Evolutionary conservation across 1,139 yeast genomes (phyloP).

Genomic region (Zygosaccharomyces pseudobailii): DNA sequence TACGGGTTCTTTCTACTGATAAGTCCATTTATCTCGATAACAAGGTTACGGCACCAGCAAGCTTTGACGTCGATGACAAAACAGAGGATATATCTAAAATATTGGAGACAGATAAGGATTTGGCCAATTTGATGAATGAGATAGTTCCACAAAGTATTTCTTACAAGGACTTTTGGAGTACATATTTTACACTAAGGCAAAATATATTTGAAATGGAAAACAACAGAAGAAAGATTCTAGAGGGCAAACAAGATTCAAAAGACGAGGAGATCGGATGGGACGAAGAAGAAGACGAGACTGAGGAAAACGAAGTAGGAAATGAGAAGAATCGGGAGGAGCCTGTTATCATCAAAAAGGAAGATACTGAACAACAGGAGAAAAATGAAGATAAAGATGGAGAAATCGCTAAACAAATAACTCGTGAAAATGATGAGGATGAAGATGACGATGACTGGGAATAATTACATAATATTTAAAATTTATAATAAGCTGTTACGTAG

Average conservation of each 20-base stretch:
- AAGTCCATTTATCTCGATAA: conserved; percentile 41
- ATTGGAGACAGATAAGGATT: conserved; percentile 48
- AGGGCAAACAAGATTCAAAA: conserved; percentile 16
- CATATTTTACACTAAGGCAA: conserved; percentile 56
- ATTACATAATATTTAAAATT: conserved; percentile 4
- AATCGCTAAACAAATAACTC: conserved; percentile 10
- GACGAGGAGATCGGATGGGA: conserved; percentile 29
- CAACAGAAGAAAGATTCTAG: conserved; percentile 57
- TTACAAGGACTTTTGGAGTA: conserved; percentile 67
- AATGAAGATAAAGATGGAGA: not conserved
- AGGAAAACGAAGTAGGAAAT: conserved; percentile 33
- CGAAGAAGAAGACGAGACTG: conserved; percentile 28
- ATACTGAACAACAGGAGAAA: conserved; percentile 13
- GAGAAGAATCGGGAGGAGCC: conserved; percentile 49
- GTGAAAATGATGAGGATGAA: conserved; percentile 36
- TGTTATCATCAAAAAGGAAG: conserved; percentile 22
- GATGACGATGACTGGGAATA: conserved; percentile 61
- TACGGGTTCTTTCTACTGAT: conserved; percentile 47
- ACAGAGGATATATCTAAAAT: conserved; percentile 50
- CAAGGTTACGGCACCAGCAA: conserved; percentile 35
- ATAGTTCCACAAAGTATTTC: conserved; percentile 63
- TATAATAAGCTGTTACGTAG: conserved; percentile 2
- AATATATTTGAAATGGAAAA: conserved; percentile 59
- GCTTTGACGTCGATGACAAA: conserved; percentile 46
- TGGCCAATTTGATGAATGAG: conserved; percentile 54